These are phyloP conservation scores for Rhizopus microsporus DNA, from an alignment of 371 early-diverging fungal species.

Conservation along the genomic window DNA sequence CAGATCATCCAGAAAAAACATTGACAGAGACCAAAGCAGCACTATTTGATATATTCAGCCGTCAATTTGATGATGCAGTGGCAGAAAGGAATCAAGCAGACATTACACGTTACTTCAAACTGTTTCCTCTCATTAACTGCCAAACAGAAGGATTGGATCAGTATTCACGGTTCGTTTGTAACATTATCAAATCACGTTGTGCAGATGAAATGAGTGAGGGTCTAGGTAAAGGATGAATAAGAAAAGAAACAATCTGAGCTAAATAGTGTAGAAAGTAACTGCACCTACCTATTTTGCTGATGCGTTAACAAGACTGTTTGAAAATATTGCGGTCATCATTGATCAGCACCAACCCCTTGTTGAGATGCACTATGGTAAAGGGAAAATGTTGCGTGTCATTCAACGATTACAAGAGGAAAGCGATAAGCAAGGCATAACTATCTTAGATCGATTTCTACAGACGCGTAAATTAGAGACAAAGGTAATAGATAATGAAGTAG, in stretches of 20 bases:
- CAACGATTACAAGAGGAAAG: slow-evolving; percentile 86
- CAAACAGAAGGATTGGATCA: slow-evolving; percentile 83
- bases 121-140: slow-evolving; percentile 86
- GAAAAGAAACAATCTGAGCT: slow-evolving; percentile 4
- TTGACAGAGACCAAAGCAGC: slow-evolving; percentile 62
- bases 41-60: slow-evolving; percentile 70
- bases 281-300: slow-evolving; percentile 68
- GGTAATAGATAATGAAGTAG: slow-evolving; percentile 17
- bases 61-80: slow-evolving; percentile 80
- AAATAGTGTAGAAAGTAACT: slow-evolving; percentile 28
- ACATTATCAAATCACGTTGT: slow-evolving; percentile 69
- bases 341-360: slow-evolving; percentile 85
- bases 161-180: slow-evolving; percentile 83
- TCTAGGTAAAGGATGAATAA: slow-evolving; percentile 29
- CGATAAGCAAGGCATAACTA: slow-evolving; percentile 72
- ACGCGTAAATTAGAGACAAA: slow-evolving; percentile 42
- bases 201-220: slow-evolving; percentile 61
- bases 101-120: slow-evolving; percentile 83
- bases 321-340: slow-evolving; percentile 81
- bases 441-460: slow-evolving; percentile 73
- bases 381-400: slow-evolving; percentile 85
- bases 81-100: slow-evolving; percentile 66
- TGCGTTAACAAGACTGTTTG: slow-evolving; percentile 81
- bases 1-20: slow-evolving; percentile 66
- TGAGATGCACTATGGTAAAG: slow-evolving; percentile 80